Percentiles rank a stretch among this genome's conserved stretches.
These are phyloP conservation scores for Mariannaea elegans DNA, from an alignment of 2,329 filamentous ascomycete genomes.

Conservation along the genomic window DNA sequence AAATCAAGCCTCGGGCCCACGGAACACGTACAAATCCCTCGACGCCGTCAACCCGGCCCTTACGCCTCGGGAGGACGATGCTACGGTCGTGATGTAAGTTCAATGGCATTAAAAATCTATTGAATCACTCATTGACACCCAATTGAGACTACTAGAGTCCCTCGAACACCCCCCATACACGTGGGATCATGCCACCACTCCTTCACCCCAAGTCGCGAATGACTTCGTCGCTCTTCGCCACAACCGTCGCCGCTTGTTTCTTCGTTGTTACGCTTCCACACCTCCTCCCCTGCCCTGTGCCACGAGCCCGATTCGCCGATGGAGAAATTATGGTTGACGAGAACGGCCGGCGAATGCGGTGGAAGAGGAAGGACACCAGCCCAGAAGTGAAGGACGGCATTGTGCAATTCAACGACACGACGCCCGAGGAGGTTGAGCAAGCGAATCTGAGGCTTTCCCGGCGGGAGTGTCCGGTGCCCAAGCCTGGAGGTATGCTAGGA, in stretches of 20 bases:
- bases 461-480: constrained; percentile 91
- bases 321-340: constrained; percentile 61
- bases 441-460: constrained; percentile 53
- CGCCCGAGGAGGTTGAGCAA: constrained; percentile 47
- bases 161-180: constrained; percentile 19
- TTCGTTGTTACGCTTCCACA: constrained; percentile 92
- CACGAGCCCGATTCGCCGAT: constrained; percentile 78
- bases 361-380: constrained; percentile 49
- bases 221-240: constrained; percentile 93
- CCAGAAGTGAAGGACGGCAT: constrained; percentile 56
- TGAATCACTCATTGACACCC: constrained; percentile 30
- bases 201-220: constrained; percentile 93
- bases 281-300: constrained; percentile 88
- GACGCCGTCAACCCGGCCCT: constrained; percentile 35
- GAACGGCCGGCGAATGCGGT: constrained; percentile 55
- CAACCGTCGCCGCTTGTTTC: constrained; percentile 89
- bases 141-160: constrained; percentile 41
- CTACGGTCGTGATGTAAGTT: constrained; percentile 36
- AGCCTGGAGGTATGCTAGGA: constrained; percentile 81
- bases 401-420: constrained; percentile 56
- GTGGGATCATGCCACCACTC: constrained; percentile 76
- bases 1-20: constrained; percentile 28
- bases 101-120: constrained; percentile 30
- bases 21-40: constrained; percentile 40
- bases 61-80: constrained; percentile 37